phyloP scores from a whole-genome alignment of 352 stramenopile species.

The Thraustochytrium sp. region DNA sequence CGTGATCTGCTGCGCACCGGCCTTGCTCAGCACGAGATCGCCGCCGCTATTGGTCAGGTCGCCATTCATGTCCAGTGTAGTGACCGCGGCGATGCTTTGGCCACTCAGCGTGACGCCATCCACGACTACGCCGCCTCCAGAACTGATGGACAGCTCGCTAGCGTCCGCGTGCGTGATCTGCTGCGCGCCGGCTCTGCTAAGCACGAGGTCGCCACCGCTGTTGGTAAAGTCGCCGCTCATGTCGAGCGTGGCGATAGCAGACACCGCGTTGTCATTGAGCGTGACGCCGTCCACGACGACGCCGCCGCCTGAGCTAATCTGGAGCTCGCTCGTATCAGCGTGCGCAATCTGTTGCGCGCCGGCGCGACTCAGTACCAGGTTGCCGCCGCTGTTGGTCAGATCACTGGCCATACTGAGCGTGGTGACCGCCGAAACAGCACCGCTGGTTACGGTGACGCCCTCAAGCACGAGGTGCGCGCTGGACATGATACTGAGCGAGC shows the following conservation, averaged over 20 bases:
- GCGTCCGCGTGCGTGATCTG: background rate
- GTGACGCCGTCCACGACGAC: background rate
- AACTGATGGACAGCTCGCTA: background rate
- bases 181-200: background rate
- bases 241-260: background rate
- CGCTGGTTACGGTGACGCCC: background rate
- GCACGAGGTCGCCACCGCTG: no score
- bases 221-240: background rate
- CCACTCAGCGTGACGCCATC: background rate
- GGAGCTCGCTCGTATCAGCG: no score
- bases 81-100: background rate
- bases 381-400: background rate
- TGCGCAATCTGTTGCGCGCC: background rate
- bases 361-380: background rate
- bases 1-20: no score
- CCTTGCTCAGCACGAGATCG: no score
- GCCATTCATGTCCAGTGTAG: background rate
- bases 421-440: background rate
- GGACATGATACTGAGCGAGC: background rate
- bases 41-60: no score
- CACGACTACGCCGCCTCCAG: background rate
- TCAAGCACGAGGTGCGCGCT: background rate
- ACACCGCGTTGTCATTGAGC: background rate
- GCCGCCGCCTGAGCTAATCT: no score
- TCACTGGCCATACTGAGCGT: background rate